These are phyloP conservation scores for Nicotiana sylvestris DNA, from an alignment of 257 asterid species.

Conservation along the genomic window DNA sequence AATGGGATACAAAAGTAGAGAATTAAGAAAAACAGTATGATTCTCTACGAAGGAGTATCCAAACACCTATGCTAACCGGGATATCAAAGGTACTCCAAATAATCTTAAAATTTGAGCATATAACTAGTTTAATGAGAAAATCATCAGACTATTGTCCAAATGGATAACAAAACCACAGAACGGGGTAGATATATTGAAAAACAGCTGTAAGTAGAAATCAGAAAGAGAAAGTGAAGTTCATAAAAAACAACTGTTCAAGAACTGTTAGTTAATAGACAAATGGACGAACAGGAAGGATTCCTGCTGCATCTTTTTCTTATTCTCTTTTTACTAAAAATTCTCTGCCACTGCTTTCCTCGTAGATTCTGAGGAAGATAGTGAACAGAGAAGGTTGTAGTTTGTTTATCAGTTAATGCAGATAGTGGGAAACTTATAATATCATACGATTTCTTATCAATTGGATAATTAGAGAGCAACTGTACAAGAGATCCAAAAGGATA, in stretches of 20 bases:
- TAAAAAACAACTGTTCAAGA: too few relatives aligned
- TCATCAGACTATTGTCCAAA: not conserved
- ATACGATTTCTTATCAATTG: not conserved
- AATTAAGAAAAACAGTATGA: not conserved
- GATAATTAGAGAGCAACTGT: not conserved
- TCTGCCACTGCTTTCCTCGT: not conserved
- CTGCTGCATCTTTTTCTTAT: not conserved
- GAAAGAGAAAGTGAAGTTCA: not conserved
- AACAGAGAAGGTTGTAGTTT: not conserved
- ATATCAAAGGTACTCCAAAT: not conserved
- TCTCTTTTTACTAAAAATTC: not conserved
- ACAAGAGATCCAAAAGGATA: not conserved
- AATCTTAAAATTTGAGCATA: not conserved
- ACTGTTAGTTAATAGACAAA: not conserved
- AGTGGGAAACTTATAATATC: not conserved
- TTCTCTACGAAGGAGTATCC: not conserved
- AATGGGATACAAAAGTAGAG: not conserved
- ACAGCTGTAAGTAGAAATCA: not conserved
- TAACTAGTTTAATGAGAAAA: not conserved
- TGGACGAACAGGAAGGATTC: not conserved
- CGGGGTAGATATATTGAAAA: not conserved
- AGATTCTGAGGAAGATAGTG: not conserved
- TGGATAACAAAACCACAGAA: not conserved
- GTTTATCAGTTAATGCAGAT: not conserved
- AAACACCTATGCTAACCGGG: not conserved